phyloP scores from a whole-genome alignment of 2,329 filamentous ascomycete species.

The Fusarium abutilonis region DNA sequence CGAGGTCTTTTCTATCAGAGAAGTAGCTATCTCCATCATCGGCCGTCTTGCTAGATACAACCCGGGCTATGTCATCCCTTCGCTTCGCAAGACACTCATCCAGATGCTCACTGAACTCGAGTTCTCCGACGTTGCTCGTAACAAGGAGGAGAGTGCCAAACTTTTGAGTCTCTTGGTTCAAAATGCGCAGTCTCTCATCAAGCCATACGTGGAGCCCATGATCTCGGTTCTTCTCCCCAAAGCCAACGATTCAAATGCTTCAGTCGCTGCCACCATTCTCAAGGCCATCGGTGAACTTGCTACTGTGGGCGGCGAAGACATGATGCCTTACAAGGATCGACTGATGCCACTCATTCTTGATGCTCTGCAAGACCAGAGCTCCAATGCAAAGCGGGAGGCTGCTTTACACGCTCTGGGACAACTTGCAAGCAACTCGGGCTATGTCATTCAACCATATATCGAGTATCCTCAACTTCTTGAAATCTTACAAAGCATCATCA shows the following conservation, averaged over 20 bases:
- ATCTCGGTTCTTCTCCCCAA: constrained; percentile 94
- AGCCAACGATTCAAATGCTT: constrained; percentile 82
- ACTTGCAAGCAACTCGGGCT: constrained; percentile 93
- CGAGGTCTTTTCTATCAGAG: constrained; percentile 89
- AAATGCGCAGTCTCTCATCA: constrained; percentile 91
- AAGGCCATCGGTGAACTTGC: constrained; percentile 94
- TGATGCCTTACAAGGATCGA: constrained; percentile 88
- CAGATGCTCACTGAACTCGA: constrained; percentile 96
- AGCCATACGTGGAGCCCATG: constrained; percentile 97
- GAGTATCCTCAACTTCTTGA: constrained; percentile 95
- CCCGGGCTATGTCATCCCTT: constrained; percentile 96
- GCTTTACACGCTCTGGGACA: constrained; percentile 91
- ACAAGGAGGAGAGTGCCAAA: constrained; percentile 96
- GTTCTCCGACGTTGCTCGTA: constrained; percentile 91
- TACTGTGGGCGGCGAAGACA: constrained; percentile 91
- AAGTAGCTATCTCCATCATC: constrained; percentile 96
- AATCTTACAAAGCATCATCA: constrained; percentile 92
- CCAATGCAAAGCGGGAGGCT: constrained; percentile 87
- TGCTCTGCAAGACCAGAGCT: constrained; percentile 92
- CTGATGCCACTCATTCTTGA: constrained; percentile 96
- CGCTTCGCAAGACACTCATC: constrained; percentile 91
- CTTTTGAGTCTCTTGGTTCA: constrained; percentile 91
- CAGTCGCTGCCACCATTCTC: constrained; percentile 93
- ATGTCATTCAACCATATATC: constrained; percentile 95
- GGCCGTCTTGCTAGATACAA: constrained; percentile 91